Base-by-base conservation (phyloP, 2,329 filamentous ascomycete genomes). In the Trichoderma hamatum region DNA sequence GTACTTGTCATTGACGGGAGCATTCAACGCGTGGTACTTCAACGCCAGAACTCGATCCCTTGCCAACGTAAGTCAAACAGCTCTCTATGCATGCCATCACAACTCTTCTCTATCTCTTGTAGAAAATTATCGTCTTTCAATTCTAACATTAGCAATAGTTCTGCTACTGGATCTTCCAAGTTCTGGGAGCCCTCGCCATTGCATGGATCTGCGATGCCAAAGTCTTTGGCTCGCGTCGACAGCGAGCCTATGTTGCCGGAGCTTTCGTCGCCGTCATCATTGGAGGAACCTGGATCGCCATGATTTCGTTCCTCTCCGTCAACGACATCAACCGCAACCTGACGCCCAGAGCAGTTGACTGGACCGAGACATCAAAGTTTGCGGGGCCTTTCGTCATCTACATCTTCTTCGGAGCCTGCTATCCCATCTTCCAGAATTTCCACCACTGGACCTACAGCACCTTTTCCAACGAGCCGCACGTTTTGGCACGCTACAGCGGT, bases 281-380 rank as follows among this genome's bases (percentile, higher is more conserved):
- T 32, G 68, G 68, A 46, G 68, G 68, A 55, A 69, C 68, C 16
- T 69, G 68, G 68, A 69, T 69, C 39, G 68, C 68, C 61, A 69
- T 69, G 68, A 30, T 66, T 4, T 66, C 68, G 28, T 69, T 69
- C 39, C 62, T 69, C 14, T 36, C 62, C 9, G 61, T 67, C 30
- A 69, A 69, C 55, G 13, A 69, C 62, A 67, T 69, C 32, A 30
- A 69, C 51, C 60, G 68, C 30, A 43, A 36, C 56, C 16, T 67
- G 39, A 46, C 62, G 13, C 60, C 61, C n/a, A 39, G 56, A 54
- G 68, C 51, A 1, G 30, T 69, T n/a, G 68, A 69, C 46, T 69
- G 68, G 68, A 69, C 68, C 39, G 62, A 69, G 19, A 66, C 61
- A 16, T 30, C 26, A 21, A 56, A 58, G 46, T 69, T 69, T 43